phyloP scores from a whole-genome alignment of 352 stramenopile genomes.

The Globisporangium spiculum region DNA sequence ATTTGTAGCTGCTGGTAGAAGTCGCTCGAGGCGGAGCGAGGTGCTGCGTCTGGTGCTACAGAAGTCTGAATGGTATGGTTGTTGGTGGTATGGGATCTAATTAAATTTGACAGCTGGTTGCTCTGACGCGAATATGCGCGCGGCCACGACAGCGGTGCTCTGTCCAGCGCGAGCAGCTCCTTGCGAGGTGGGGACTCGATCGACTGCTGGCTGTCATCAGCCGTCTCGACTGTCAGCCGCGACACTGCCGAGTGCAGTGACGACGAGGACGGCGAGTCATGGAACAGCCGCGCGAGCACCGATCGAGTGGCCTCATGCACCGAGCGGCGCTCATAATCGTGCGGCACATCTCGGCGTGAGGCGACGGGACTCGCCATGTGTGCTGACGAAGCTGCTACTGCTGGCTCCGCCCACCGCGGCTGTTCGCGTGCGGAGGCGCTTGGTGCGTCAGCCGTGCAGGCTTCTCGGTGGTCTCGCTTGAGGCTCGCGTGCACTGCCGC shows the following conservation, averaged over 20 bases:
- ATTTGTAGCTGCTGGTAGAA: constrained; percentile 10
- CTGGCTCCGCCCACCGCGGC: not conserved
- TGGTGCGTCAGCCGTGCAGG: not conserved
- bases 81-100: not conserved
- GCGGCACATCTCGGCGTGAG: too few species aligned
- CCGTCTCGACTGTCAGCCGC: constrained; percentile 4
- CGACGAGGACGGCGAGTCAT: not conserved
- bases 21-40: not conserved
- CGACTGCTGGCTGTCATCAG: not conserved
- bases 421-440: not conserved
- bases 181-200: not conserved
- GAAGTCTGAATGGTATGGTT: not conserved
- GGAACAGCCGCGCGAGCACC: constrained; percentile 6
- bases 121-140: constrained; percentile 1
- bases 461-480: constrained; percentile 2
- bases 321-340: not conserved
- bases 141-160: constrained; percentile 8
- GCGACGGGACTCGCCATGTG: not conserved
- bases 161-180: not conserved
- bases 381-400: not conserved
- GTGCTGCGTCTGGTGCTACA: not conserved
- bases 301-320: not conserved
- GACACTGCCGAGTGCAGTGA: constrained; percentile 4
- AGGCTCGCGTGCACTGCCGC: not conserved
- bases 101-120: not conserved